Evolutionary conservation across 495 filamentous ascomycete genomes (phyloP).

Genomic region (Aspergillus baeticus): DNA sequence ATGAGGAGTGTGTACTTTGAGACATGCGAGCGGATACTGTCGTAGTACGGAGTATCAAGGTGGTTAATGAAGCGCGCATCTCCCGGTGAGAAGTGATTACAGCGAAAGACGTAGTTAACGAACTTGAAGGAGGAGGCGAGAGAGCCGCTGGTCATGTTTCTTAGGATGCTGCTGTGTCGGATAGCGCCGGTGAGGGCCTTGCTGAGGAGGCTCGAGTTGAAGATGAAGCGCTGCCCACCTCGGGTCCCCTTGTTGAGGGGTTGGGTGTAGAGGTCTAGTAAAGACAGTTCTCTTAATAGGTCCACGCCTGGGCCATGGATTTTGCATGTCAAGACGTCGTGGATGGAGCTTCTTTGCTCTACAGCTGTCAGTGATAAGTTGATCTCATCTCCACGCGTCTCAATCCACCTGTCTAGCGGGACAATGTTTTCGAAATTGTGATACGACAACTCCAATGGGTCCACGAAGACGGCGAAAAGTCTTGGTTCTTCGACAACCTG

Average conservation of each 20-base stretch:
- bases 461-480: neutral
- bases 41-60: neutral
- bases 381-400: neutral
- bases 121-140: neutral
- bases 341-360: too few relatives aligned
- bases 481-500: neutral
- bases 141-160: too few relatives aligned
- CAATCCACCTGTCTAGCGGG: neutral
- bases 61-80: neutral
- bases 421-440: slow-evolving; percentile 6
- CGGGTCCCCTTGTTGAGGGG: neutral
- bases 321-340: too few relatives aligned
- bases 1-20: slow-evolving; percentile 3
- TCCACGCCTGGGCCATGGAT: too few relatives aligned
- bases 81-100: neutral
- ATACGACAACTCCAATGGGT: neutral
- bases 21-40: neutral
- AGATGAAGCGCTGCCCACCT: slow-evolving; percentile 1
- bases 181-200: neutral
- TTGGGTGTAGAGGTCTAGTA: neutral
- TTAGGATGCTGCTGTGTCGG: neutral
- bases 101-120: slow-evolving; percentile 3
- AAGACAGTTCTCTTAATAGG: neutral
- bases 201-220: slow-evolving; percentile 1
- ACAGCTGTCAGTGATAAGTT: too few relatives aligned